These are phyloP conservation scores for Exutisphaerella laricina DNA, from an alignment of 2,329 filamentous ascomycete species.

Conservation along the genomic window DNA sequence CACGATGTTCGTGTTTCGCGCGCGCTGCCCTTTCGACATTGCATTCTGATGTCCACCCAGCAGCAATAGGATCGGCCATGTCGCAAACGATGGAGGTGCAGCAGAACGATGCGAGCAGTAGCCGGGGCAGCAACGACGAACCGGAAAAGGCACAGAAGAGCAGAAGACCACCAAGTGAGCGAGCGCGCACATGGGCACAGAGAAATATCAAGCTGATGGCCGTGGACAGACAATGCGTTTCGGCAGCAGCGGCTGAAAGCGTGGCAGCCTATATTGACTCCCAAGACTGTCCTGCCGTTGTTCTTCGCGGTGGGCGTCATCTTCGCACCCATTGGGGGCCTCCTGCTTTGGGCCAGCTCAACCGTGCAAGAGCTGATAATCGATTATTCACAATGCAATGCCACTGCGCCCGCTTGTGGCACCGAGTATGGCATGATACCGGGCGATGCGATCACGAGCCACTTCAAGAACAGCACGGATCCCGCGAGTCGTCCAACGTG, in stretches of 20 bases:
- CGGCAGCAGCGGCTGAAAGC: constrained; percentile 95
- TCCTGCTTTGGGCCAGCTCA: constrained; percentile 78
- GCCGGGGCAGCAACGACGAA: constrained; percentile 38
- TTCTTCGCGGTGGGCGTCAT: constrained; percentile 89
- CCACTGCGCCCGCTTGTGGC: constrained; percentile 45
- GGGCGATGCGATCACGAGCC: constrained; percentile 53
- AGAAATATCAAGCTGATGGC: constrained; percentile 18
- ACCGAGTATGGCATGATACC: constrained; percentile 49
- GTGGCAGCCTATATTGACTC: constrained; percentile 96
- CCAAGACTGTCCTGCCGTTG: constrained; percentile 84
- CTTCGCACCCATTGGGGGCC: constrained; percentile 85
- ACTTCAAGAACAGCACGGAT: constrained; percentile 56
- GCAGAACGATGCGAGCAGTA: constrained; percentile 39
- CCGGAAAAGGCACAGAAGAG: constrained; percentile 77
- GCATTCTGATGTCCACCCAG: constrained; percentile 4
- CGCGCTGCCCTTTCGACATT: no score
- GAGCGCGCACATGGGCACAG: constrained; percentile 1
- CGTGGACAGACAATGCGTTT: constrained; percentile 76
- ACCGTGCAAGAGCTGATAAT: constrained; percentile 83
- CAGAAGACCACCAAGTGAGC: constrained; percentile 80
- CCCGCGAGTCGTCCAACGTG: constrained; percentile 26
- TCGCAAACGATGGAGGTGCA: constrained; percentile 39
- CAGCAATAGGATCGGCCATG: constrained; percentile 29
- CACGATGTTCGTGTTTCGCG: no score
- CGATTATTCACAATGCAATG: constrained; percentile 77